Evolutionary conservation across 345 rosid species (phyloP).

Genomic region (Eucalyptus pauciflora): DNA sequence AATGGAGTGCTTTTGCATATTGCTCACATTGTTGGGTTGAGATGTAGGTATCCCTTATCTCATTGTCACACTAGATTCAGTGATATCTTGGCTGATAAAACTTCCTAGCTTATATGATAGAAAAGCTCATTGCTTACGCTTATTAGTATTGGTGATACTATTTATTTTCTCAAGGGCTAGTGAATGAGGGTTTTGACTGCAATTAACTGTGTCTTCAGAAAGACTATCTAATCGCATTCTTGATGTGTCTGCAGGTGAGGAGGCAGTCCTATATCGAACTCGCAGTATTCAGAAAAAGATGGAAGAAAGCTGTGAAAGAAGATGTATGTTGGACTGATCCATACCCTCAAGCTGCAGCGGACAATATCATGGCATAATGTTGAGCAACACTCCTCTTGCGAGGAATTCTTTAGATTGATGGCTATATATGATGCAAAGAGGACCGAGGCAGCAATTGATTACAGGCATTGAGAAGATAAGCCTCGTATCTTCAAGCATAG

Average conservation of each 20-base stretch:
- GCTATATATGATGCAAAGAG: neutral
- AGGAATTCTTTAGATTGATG: neutral
- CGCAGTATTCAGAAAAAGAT: constrained; percentile 27
- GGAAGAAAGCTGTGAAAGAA: constrained; percentile 28
- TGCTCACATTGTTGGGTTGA: neutral
- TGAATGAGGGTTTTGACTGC: neutral
- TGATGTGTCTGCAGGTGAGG: constrained; percentile 32
- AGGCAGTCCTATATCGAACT: constrained; percentile 46
- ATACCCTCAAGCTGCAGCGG: neutral
- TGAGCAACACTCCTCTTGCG: neutral
- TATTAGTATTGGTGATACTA: neutral
- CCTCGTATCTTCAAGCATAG: neutral
- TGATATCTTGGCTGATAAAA: neutral
- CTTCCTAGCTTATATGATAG: neutral
- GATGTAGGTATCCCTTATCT: neutral
- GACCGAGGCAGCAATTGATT: neutral
- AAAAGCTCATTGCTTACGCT: neutral
- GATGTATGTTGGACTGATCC: constrained; percentile 58
- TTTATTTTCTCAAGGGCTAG: neutral
- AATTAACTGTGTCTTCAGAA: neutral
- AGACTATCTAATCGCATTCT: neutral
- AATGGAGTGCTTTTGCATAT: neutral
- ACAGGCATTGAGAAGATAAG: neutral
- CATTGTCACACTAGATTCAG: neutral
- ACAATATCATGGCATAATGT: neutral